Percentiles rank a stretch among this genome's conserved stretches.
phyloP scores from a whole-genome alignment of 257 asterid species.

The Plantago major region DNA sequence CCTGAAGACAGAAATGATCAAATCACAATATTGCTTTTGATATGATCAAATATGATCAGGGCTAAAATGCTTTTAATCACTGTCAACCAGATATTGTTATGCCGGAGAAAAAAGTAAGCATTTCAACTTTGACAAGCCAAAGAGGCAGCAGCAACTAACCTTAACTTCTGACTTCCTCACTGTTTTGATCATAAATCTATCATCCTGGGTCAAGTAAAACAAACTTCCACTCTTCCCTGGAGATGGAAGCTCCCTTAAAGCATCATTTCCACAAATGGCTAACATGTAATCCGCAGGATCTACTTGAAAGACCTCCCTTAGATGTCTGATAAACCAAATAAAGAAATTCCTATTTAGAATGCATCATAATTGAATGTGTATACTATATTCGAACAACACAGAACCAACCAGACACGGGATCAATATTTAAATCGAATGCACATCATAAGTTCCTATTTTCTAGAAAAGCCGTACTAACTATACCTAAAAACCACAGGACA shows the following conservation, averaged over 20 bases:
- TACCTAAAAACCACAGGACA: slow-evolving; percentile 89
- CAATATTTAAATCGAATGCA: slow-evolving; percentile 11
- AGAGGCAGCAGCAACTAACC: slow-evolving; percentile 51
- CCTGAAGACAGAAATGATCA: slow-evolving; percentile 41
- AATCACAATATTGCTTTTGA: slow-evolving; percentile 16
- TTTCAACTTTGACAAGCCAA: slow-evolving; percentile 21
- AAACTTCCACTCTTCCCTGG: slow-evolving; percentile 99
- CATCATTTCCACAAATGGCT: slow-evolving; percentile 92
- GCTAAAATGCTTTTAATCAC: no score
- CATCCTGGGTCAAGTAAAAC: slow-evolving; percentile 93
- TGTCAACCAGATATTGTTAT: not conserved
- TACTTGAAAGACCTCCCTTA: slow-evolving; percentile 83
- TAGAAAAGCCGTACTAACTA: not conserved
- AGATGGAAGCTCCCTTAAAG: slow-evolving; percentile 91
- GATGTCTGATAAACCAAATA: slow-evolving; percentile 46
- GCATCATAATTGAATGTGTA: no score
- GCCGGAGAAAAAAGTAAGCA: not conserved
- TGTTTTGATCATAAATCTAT: slow-evolving; percentile 96
- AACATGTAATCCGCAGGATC: slow-evolving; percentile 98
- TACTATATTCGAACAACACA: no score
- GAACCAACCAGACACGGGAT: slow-evolving; percentile 12
- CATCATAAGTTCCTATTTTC: not conserved
- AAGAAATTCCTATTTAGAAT: not conserved
- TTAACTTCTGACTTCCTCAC: slow-evolving; percentile 98
- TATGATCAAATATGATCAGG: slow-evolving; percentile 2